Conservation (phyloP, 2,329 filamentous ascomycete species). For the Sporothrix phasma region DNA sequence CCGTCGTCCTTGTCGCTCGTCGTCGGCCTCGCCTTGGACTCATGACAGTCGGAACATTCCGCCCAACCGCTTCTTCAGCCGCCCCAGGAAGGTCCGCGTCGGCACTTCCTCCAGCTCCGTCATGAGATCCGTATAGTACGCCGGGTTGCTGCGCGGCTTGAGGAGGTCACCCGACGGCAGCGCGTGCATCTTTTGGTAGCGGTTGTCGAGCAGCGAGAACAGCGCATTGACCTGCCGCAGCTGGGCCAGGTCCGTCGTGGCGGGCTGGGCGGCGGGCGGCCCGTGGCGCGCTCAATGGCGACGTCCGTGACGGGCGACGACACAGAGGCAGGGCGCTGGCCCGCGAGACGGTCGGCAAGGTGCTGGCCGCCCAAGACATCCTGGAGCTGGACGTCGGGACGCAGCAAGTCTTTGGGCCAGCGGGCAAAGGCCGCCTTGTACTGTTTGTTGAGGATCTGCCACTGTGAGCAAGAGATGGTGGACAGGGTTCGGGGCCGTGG, state of each 20-base stretch:
- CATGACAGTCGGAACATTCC: constrained; percentile 50
- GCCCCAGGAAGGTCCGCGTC: constrained; percentile 42
- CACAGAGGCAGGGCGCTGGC: constrained; percentile 22
- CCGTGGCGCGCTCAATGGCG: constrained; percentile 8
- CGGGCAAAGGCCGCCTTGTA: constrained; percentile 42
- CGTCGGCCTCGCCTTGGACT: background rate
- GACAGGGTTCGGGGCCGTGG: no score
- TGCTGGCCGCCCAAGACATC: constrained; percentile 39
- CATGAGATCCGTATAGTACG: constrained; percentile 52
- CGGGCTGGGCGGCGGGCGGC: background rate
- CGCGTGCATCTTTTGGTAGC: constrained; percentile 46
- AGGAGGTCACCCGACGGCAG: constrained; percentile 41
- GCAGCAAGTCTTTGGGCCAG: constrained; percentile 56
- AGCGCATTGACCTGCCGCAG: constrained; percentile 50
- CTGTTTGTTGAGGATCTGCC: constrained; percentile 36
- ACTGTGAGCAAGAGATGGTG: background rate
- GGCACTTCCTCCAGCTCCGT: constrained; percentile 55
- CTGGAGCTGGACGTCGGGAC: constrained; percentile 53
- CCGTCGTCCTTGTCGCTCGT: background rate
- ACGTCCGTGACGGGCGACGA: background rate
- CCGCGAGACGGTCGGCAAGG: constrained; percentile 28
- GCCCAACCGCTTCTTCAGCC: constrained; percentile 43
- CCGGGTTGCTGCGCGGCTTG: constrained; percentile 51
- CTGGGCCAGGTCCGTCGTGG: constrained; percentile 36
- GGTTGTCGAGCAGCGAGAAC: constrained; percentile 48